Evolutionary conservation across 2,329 filamentous ascomycete species (phyloP), one percentile per base, ranked within the genome.

Genomic region (Teratosphaeria zuluensis): DNA sequence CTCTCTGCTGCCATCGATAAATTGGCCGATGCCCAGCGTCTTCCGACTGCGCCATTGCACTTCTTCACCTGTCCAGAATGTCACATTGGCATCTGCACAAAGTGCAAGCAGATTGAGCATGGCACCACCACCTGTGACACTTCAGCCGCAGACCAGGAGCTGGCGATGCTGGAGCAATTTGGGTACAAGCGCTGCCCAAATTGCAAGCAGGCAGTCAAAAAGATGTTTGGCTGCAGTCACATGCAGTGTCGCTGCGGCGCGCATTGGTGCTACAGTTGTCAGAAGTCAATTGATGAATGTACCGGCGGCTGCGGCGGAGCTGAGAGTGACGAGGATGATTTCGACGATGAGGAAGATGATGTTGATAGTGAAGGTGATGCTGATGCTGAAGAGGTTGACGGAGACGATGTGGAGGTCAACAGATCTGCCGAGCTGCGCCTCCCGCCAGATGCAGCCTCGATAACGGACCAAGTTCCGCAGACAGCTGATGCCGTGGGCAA

Each of bases 101-200:
- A 65, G 1, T 81, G 80, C 65, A 75, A 75, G 46, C 69, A 75
- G 57, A 57, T 73, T 4, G 72, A 72, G n/a, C 77, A 80, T 56
- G 58, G 67, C 14, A 63, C 66, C 7, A 68, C 69, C 38, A 60
- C 69, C 21, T 78, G 77, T 62, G 68, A 68, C 42, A 70, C 68
- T 6, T 66, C 71, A 4, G 73, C 75, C 33, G 59, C 73, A 24
- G 72, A 77, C 19, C 63, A 69, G 4, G 68, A 70, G 53, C 30
- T 72, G 2, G 68, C 70, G 5, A 64, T 77, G 35, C 67, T 81
- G 1, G 68, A 71, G 54, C 69, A 66, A 51, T 79, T 74, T 69
- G 75, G 76, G 3, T 77, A 79, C 65, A 81, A 80, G 65, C 70
- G 73, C 8, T 82, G 80, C 57, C 79, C 79, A 0, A 76, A 76